Base-by-base conservation (phyloP, 306 rosid species). In the Leucaena leucocephala region DNA sequence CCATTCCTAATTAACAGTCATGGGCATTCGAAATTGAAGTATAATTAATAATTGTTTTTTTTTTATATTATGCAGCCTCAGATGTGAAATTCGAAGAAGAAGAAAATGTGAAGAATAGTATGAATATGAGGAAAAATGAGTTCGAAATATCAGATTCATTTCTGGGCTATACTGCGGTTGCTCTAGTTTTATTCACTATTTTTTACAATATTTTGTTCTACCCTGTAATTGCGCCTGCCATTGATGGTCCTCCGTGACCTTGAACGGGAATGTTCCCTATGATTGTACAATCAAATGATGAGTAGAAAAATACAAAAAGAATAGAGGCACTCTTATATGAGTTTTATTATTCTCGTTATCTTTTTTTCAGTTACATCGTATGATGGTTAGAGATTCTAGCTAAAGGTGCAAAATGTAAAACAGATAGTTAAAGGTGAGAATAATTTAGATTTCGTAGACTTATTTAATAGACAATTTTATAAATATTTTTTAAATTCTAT, bases 171-270 rank as follows among this genome's bases (percentile, higher is more conserved):
- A 16, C 85, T 14, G 92, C 94, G 10, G 83, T 46, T 82, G 86
- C 75, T 74, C 84, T 91, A 19, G 76, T 94, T 76, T 83, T 89
- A 27, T 79, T 92, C 86, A 87, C 93, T 42, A 82, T 94, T 55
- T 86, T 94, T 17, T 94, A 94, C 81, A 89, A 94, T 75, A 83
- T 88, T 44, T 43, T 94, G 0, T 92, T 94, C 64, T 54, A 75
- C 70, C 59, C 86, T 64, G 89, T 94, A 42, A 87, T 94, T 87
- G 91, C 91, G 71, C 97, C 97, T 59, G 48, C 97, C 77, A 75
- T 92, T 8, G 98, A 94, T 89, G 85, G 76, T 49, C 76, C 85
- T 12, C 78, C 84, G 9, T 68, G n/a, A 61, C 13, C 63, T 22
- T 9, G 4, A 13, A 8, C 12, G 8, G n/a, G 62, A 55, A n/a